Evolutionary conservation across 2,329 filamentous ascomycete species (phyloP).

Genomic region (Aureobasidium sp.): DNA sequence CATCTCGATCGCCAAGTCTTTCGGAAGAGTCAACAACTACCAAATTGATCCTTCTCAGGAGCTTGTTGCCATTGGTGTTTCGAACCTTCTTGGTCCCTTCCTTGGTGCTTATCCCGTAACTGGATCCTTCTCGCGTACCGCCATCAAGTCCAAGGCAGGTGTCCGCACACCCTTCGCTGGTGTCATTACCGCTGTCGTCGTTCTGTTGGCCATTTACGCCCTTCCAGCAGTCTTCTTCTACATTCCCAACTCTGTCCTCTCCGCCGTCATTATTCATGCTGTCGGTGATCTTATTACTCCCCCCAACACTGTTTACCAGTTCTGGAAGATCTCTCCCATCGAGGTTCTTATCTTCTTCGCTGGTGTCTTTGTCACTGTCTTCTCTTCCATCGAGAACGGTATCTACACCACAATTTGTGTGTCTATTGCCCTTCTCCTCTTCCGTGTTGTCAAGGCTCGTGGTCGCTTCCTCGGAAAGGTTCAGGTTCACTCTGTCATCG

Average conservation of each 20-base stretch:
- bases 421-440: slow-evolving; percentile 70
- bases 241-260: slow-evolving; percentile 71
- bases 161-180: slow-evolving; percentile 86
- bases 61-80: slow-evolving; percentile 85
- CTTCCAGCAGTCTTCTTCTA: slow-evolving; percentile 87
- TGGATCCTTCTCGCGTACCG: slow-evolving; percentile 91
- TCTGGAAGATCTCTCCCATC: slow-evolving; percentile 85
- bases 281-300: slow-evolving; percentile 87
- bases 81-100: slow-evolving; percentile 84
- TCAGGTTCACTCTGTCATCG: slow-evolving; percentile 73
- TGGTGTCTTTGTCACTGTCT: slow-evolving; percentile 83
- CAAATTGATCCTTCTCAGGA: slow-evolving; percentile 95
- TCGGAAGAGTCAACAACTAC: slow-evolving; percentile 93
- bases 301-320: slow-evolving; percentile 85
- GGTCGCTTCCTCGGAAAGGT: slow-evolving; percentile 79
- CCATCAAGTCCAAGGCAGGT: slow-evolving; percentile 95
- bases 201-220: slow-evolving; percentile 83
- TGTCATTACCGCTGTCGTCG: slow-evolving; percentile 75
- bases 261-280: slow-evolving; percentile 91
- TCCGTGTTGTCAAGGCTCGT: slow-evolving; percentile 71
- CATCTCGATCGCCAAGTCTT: slow-evolving; percentile 94
- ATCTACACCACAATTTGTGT: slow-evolving; percentile 79
- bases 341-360: slow-evolving; percentile 91
- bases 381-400: slow-evolving; percentile 80
- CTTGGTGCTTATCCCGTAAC: slow-evolving; percentile 87